phyloP scores from a whole-genome alignment of 2,329 filamentous ascomycete genomes.

The Beauveria bassiana region DNA sequence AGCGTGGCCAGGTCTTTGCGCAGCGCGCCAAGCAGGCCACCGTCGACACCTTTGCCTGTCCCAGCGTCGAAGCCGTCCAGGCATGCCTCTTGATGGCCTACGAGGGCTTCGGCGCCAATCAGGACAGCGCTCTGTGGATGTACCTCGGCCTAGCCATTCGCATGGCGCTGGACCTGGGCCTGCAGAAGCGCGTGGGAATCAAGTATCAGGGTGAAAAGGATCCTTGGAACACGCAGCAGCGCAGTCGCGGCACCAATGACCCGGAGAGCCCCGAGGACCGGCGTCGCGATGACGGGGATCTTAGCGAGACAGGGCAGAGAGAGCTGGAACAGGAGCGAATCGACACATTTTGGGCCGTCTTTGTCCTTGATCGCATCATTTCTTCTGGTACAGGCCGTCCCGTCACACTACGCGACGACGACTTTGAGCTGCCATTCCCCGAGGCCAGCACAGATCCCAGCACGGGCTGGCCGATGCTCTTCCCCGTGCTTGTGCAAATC shows the following conservation, averaged over 20 bases:
- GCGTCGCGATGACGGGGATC: constrained; percentile 33
- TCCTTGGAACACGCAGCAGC: constrained; percentile 39
- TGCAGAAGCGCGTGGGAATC: constrained; percentile 75
- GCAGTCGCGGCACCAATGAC: constrained; percentile 28
- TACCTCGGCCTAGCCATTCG: constrained; percentile 82
- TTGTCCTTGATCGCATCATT: constrained; percentile 79
- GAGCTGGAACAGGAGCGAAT: constrained; percentile 73
- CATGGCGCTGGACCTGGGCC: constrained; percentile 70
- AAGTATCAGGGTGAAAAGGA: constrained; percentile 49
- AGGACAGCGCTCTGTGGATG: constrained; percentile 90
- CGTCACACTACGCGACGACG: constrained; percentile 75
- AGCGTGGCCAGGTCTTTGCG: constrained; percentile 71
- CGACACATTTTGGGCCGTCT: constrained; percentile 86
- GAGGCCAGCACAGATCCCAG: constrained; percentile 40
- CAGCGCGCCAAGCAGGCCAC: constrained; percentile 76
- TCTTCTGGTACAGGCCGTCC: constrained; percentile 80
- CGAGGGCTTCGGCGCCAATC: constrained; percentile 80
- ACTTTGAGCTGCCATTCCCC: constrained; percentile 72
- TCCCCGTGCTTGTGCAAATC: constrained; percentile 73
- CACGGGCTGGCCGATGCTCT: constrained; percentile 67
- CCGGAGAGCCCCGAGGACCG: constrained; percentile 32
- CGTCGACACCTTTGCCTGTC: constrained; percentile 74
- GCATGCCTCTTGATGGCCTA: constrained; percentile 79
- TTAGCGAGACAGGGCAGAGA: constrained; percentile 45
- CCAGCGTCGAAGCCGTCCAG: constrained; percentile 75